These are phyloP conservation scores for Neurospora sp. DNA, from an alignment of 495 filamentous ascomycete genomes.

Conservation along the genomic window DNA sequence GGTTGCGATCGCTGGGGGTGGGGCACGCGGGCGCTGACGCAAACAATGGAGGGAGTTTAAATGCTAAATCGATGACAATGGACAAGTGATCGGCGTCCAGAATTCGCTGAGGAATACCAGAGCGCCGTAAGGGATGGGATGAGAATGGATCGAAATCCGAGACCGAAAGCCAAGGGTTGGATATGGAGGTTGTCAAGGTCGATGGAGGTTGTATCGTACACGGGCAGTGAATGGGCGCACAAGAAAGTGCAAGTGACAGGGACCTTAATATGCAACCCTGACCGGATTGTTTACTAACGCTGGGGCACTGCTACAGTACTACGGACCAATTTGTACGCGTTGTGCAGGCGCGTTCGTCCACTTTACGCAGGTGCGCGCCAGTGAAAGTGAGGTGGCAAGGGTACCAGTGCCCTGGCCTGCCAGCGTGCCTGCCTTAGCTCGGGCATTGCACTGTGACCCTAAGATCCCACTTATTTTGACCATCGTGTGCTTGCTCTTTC, in stretches of 20 bases:
- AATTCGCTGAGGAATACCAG: background rate
- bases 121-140: background rate
- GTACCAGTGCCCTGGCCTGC: background rate
- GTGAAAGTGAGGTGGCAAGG: background rate
- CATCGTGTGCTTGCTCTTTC: background rate
- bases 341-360: background rate
- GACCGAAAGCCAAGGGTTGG: background rate
- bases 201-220: background rate
- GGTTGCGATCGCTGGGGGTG: background rate
- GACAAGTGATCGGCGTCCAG: background rate
- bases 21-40: background rate
- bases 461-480: background rate
- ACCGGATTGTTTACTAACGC: background rate
- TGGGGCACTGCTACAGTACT: background rate
- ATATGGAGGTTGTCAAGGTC: background rate
- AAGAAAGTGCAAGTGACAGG: background rate
- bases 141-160: background rate
- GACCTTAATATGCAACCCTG: background rate
- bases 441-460: background rate
- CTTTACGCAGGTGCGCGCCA: background rate
- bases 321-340: background rate
- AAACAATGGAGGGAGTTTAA: background rate
- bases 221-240: background rate
- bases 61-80: background rate
- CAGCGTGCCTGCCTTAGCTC: background rate